Percentiles rank a stretch among this genome's conserved stretches.
Evolutionary conservation across 495 filamentous ascomycete genomes (phyloP).

Genomic region (Thozetella sp.): DNA sequence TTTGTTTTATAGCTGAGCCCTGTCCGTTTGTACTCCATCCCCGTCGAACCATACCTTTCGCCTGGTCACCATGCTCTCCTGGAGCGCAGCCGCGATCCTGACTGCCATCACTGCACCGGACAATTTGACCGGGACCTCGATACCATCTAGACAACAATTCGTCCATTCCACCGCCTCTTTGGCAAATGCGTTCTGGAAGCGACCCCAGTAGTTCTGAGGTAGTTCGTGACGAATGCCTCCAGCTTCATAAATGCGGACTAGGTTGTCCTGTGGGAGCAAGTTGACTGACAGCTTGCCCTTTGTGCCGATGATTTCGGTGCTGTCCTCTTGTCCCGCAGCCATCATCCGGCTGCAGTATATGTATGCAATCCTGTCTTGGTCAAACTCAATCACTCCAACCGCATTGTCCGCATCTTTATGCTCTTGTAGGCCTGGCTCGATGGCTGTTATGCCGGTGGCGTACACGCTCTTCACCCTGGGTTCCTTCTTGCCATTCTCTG

Average conservation of each 20-base stretch:
- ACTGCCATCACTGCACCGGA: slow-evolving; percentile 59
- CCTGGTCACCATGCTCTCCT: slow-evolving; percentile 57
- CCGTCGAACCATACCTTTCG: slow-evolving; percentile 62
- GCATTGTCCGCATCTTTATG: slow-evolving; percentile 66
- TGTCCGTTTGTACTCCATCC: slow-evolving; percentile 21
- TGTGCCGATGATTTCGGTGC: slow-evolving; percentile 66
- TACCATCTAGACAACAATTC: slow-evolving; percentile 51
- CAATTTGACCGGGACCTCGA: slow-evolving; percentile 53
- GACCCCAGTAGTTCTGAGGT: slow-evolving; percentile 60
- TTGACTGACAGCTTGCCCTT: slow-evolving; percentile 62
- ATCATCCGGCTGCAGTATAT: slow-evolving; percentile 64
- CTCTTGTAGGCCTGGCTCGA: slow-evolving; percentile 58
- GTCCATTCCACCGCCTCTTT: slow-evolving; percentile 65
- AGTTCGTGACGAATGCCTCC: slow-evolving; percentile 56
- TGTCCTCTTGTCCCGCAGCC: slow-evolving; percentile 65
- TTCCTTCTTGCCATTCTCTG: slow-evolving; percentile 28
- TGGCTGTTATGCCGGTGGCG: slow-evolving; percentile 58
- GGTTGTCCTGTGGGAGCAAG: slow-evolving; percentile 48
- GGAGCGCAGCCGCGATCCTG: slow-evolving; percentile 59
- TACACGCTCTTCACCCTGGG: slow-evolving; percentile 47
- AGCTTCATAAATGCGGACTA: slow-evolving; percentile 53
- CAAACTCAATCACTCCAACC: slow-evolving; percentile 65
- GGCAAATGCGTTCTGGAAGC: slow-evolving; percentile 66
- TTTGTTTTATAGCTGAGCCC: slow-evolving; percentile 4
- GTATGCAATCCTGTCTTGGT: slow-evolving; percentile 60